A percentile compares a stretch with the other conserved stretches of the same genome.
These are phyloP conservation scores for Tolypocladium inflatum DNA, from an alignment of 2,329 filamentous ascomycete genomes.

Conservation along the genomic window DNA sequence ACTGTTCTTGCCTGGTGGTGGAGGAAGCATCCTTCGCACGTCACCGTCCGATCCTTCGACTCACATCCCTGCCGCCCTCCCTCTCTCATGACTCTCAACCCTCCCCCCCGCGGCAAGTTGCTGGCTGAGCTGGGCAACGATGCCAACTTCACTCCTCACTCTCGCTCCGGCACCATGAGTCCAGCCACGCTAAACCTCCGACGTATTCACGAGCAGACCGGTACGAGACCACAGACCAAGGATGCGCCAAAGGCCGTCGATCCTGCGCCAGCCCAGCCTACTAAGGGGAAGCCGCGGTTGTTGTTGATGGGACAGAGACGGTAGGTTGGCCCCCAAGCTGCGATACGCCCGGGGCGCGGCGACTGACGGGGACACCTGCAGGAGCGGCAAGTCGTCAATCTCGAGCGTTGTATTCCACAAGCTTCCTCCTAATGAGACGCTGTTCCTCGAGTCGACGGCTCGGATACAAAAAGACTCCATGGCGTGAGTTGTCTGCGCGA, in stretches of 20 bases:
- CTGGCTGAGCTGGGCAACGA: slow-evolving; percentile 13
- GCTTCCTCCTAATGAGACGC: slow-evolving; percentile 85
- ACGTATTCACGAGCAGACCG: slow-evolving; percentile 54
- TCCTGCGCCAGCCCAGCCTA: slow-evolving; percentile 32
- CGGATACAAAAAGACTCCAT: slow-evolving; percentile 91
- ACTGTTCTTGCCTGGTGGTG: neutral
- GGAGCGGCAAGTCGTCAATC: slow-evolving; percentile 96
- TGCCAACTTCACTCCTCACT: slow-evolving; percentile 18
- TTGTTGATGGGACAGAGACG: slow-evolving; percentile 92
- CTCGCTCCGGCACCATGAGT: slow-evolving; percentile 31
- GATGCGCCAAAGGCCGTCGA: slow-evolving; percentile 37
- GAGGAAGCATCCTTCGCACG: neutral
- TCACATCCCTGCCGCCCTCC: neutral
- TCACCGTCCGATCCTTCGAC: neutral
- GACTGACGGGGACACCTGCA: slow-evolving; percentile 25
- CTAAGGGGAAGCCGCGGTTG: slow-evolving; percentile 69
- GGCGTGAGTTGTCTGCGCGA: slow-evolving; percentile 54
- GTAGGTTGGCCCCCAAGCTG: slow-evolving; percentile 36
- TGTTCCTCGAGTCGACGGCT: slow-evolving; percentile 92
- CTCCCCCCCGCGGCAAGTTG: slow-evolving; percentile 16
- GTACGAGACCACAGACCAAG: slow-evolving; percentile 37
- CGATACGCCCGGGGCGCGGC: neutral
- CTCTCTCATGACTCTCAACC: slow-evolving; percentile 22
- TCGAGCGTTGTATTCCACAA: slow-evolving; percentile 99
- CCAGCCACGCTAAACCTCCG: slow-evolving; percentile 54